Evolutionary conservation across 768 basidiomycete genomes (phyloP).

Genomic region (Rhodotorula taiwanensis): DNA sequence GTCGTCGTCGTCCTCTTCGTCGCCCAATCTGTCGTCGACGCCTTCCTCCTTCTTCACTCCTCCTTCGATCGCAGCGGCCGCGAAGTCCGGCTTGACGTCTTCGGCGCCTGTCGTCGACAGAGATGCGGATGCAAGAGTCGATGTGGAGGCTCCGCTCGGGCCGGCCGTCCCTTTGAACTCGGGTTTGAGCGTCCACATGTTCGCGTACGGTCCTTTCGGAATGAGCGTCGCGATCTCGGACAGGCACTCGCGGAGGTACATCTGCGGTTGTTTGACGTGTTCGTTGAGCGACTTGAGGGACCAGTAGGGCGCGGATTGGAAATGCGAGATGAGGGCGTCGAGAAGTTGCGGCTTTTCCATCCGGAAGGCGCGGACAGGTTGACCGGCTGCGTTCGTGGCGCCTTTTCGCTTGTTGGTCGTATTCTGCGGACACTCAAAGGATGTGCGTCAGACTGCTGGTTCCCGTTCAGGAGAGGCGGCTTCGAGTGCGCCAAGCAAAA

Average conservation of each 20-base stretch:
- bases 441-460: not conserved
- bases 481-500: too few relatives aligned
- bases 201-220: constrained; percentile 71
- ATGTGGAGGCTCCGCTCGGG: too few relatives aligned
- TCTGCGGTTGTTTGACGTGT: constrained; percentile 76
- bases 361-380: constrained; percentile 65
- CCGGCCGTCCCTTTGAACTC: constrained; percentile 38
- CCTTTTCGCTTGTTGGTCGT: not conserved
- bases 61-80: not conserved
- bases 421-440: constrained; percentile 11
- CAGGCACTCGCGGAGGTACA: constrained; percentile 75
- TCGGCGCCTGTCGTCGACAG: too few relatives aligned
- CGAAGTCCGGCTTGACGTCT: not conserved
- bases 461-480: too few relatives aligned
- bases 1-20: constrained; percentile 5
- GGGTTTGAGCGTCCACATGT: constrained; percentile 70
- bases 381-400: not conserved
- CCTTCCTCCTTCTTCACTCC: constrained; percentile 20
- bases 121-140: too few relatives aligned
- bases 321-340: constrained; percentile 70
- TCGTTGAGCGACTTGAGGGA: constrained; percentile 67
- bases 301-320: constrained; percentile 76
- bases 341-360: constrained; percentile 62
- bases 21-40: not conserved
- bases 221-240: constrained; percentile 68